Percentiles rank a stretch among this genome's conserved stretches.
Conservation (phyloP, 1,139 yeast species). For the Lodderomyces margitis region DNA sequence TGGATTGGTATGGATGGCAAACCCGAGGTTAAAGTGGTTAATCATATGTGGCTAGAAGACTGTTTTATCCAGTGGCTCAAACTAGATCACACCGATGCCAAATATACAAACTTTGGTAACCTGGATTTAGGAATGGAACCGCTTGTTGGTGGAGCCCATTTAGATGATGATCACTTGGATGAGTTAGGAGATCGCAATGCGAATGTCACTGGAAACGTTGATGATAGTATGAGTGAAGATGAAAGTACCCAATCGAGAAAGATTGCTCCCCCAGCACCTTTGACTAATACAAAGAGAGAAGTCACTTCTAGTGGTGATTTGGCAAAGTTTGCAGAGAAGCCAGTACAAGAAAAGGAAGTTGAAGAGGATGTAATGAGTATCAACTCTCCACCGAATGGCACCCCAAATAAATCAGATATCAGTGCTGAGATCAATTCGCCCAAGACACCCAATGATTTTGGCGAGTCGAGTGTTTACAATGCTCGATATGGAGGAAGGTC, state of each 20-base stretch:
- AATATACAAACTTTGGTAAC: constrained; percentile 49
- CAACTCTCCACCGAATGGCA: not conserved
- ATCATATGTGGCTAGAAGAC: constrained; percentile 91
- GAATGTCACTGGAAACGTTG: constrained; percentile 18
- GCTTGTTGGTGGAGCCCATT: constrained; percentile 50
- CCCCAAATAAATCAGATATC: constrained; percentile 2
- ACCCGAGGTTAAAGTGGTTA: constrained; percentile 54
- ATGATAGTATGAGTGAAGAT: constrained; percentile 39
- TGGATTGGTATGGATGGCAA: constrained; percentile 31
- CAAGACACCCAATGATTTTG: constrained; percentile 2
- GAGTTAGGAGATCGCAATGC: constrained; percentile 12
- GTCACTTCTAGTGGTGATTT: constrained; percentile 1
- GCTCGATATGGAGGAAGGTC: constrained; percentile 30
- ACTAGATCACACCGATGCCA: constrained; percentile 41
- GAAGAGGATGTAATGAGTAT: constrained; percentile 1
- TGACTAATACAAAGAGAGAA: constrained; percentile 2
- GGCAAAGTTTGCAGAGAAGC: not conserved
- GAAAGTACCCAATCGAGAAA: constrained; percentile 14
- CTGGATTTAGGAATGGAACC: constrained; percentile 33
- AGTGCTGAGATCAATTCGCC: constrained; percentile 3
- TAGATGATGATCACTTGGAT: constrained; percentile 33
- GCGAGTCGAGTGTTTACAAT: not conserved
- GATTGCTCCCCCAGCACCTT: not conserved
- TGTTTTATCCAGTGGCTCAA: constrained; percentile 60
- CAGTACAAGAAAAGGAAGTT: not conserved